Base-by-base conservation (phyloP, 2,329 filamentous ascomycete genomes). In the Hypoxylon sp. region DNA sequence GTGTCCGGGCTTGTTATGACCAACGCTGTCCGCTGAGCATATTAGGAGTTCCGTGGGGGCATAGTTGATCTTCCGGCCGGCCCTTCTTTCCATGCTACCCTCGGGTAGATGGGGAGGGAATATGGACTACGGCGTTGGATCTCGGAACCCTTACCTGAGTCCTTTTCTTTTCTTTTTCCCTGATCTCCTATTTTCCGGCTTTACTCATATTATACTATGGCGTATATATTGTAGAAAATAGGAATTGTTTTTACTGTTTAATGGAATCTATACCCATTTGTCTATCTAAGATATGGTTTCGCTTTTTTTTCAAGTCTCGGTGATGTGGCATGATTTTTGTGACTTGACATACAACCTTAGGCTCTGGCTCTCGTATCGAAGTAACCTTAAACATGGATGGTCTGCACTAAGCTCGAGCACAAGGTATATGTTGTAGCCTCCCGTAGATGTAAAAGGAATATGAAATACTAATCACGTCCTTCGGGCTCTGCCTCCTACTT, bases 51-150 rank as follows among this genome's bases (percentile, higher is more conserved):
- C 16, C 25, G 16, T 41, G 51, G 37, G 37, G 37, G 11, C n/a
- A n/a, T n/a, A 25, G 12, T 11, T 8, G 30, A 37, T 21, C 4
- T 21, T 51, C 8, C 9, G 7, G 3, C 6, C 47, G 16, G 27
- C 7, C 25, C 5, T 29, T 25, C 27, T 23, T n/a, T 25, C 29
- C 37, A 8, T 55, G 6, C 19, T 37, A 45, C 39, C 27, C 8
- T 1, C 8, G 21, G 12, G 6, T 50, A 32, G 8, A 37, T 14
- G 21, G 16, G 47, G 2, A 21, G n/a, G 30, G 2, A 34, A 51
- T 3, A 19, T 19, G 16, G 30, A 51, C 11, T 5, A 47, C 41
- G 53, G 53, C 53, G 53, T 57, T 56, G 29, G 53, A 57, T 57
- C 19, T n/a, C 14, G 30, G 30, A 30, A 25, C 19, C 6, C 8